These are phyloP conservation scores for Vanderwaltozyma verrucispora DNA, from an alignment of 805 yeast genomes.

Conservation along the genomic window DNA sequence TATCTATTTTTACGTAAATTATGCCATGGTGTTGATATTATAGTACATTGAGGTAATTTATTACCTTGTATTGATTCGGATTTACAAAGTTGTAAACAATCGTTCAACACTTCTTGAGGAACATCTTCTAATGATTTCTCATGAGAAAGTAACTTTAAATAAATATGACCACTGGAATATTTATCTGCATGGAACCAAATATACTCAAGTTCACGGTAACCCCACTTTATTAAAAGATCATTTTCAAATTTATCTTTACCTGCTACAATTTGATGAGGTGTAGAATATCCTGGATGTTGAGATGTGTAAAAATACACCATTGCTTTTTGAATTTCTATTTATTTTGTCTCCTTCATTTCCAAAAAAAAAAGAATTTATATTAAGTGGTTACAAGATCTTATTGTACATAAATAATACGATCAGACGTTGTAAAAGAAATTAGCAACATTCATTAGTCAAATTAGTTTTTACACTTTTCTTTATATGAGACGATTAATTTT, in stretches of 20 bases:
- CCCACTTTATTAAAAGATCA: conserved; percentile 48
- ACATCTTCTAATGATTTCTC: conserved; percentile 39
- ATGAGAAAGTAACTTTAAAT: conserved; percentile 42
- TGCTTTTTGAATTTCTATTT: no score
- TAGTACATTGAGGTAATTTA: conserved; percentile 53
- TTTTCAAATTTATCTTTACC: conserved; percentile 71
- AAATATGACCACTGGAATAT: conserved; percentile 67
- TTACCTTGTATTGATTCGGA: conserved; percentile 70
- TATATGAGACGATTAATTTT: no score
- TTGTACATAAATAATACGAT: no score
- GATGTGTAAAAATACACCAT: conserved; percentile 5
- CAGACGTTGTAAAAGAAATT: no score
- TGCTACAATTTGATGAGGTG: conserved; percentile 31
- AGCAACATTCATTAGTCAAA: no score
- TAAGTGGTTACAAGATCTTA: no score
- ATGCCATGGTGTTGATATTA: conserved; percentile 65
- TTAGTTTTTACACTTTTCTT: no score
- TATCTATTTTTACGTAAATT: conserved; percentile 56
- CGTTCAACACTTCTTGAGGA: conserved; percentile 41
- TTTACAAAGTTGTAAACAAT: conserved; percentile 63
- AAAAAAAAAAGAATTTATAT: no score
- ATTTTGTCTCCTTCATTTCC: no score
- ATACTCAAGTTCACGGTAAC: conserved; percentile 44
- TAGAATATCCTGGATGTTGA: conserved; percentile 1
- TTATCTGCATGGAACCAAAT: conserved; percentile 79